Evolutionary conservation across 2,329 filamentous ascomycete species (phyloP), one percentile per base, ranked within the genome.

Genomic region (Thyridium curvatum): DNA sequence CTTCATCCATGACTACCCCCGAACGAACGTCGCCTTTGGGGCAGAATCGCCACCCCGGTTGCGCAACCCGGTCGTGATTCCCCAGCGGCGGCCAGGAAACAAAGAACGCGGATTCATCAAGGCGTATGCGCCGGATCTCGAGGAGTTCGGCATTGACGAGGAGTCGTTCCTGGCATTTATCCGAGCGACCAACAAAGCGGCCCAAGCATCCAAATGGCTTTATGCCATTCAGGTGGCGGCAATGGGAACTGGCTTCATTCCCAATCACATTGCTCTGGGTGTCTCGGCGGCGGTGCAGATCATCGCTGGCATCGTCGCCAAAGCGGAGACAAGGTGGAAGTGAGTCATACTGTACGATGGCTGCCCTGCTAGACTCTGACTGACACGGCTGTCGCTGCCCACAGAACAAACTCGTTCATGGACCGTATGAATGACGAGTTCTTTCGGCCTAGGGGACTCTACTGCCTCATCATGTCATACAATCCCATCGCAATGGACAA

Each of bases 41-140:
- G 21, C 21, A 26, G 6, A 26, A 10, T 6, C 66, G 77, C 44
- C 79, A 83, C 37, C 82, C 85, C 47, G 21, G 10, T 10, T 26
- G 21, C 21, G 21, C 21, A 26, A 26, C 18, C 65, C 65, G 2
- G 61, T 71, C 15, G 60, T 69, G 18, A 51, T 71, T 2, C 64
- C 66, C 0, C 67, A 71, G 41, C 55, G 65, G 1, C 56, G 68
- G 3, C 66, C 66, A 0, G 52, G 56, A 3, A 54, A 56, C 18
- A 63, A 61, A 35, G 43, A 46, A 1, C 54, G 66, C 15, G 68
- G 67, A 1, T 69, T 69, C 44, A 53, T 69, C 4, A 57, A 61
- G 8, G 67, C 65, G 2, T 71, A 70, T 43, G 56, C 65, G 1
- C 66, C 66, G 0, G 52, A 61, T 2, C 55, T 71, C 1, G 49